Evolutionary conservation across 495 filamentous ascomycete species (phyloP), one percentile per base, ranked within the genome.

Genomic region (Corynascus novoguineensis): DNA sequence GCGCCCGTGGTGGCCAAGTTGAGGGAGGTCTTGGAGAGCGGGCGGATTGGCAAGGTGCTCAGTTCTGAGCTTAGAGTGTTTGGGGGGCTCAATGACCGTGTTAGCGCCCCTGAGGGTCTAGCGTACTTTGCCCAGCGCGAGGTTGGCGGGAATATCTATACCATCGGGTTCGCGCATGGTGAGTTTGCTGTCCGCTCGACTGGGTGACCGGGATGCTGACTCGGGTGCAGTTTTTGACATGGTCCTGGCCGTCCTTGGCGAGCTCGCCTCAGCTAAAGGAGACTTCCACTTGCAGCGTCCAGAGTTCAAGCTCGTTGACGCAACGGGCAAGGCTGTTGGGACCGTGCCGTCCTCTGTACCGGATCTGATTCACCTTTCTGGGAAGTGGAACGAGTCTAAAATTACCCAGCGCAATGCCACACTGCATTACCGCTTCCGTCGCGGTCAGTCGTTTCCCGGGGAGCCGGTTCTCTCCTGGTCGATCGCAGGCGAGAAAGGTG

Each of bases 401-500:
- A 62, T 50, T 0, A 57, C 59, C 7, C 49, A 60, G 22, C 59
- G 64, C 12, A 62, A 68, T 28, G 71, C 76, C 12, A 68, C 71
- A 0, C 51, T 83, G 12, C 72, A 75, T 5, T 45, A 75, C 45
- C 69, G 72, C 12, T 70, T 80, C 50, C 76, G 80, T 11, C 72
- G 69, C n/a, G 81, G 79, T 0, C 67, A 71, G 47, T 67, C 76
- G 2, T 81, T 81, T 57, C 72, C 74, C 0, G 75, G 73, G 1
- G 72, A 73, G 0, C 73, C 73, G 2, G 75, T 70, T 1, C 68
- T 83, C 14, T 59, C 72, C 17, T 86, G 82, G 83, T 69, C 63
- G 0, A 80, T 86, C 42, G 71, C 74, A 31, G 80, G 82, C 46
- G 71, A 76, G 25, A 77, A 75, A 59, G 82, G 82, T 5, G 79